Percentiles rank a stretch among this genome's conserved stretches.
These are phyloP conservation scores for Elaeis guineensis DNA, from an alignment of 176 grass and related monocot genomes.

Conservation along the genomic window DNA sequence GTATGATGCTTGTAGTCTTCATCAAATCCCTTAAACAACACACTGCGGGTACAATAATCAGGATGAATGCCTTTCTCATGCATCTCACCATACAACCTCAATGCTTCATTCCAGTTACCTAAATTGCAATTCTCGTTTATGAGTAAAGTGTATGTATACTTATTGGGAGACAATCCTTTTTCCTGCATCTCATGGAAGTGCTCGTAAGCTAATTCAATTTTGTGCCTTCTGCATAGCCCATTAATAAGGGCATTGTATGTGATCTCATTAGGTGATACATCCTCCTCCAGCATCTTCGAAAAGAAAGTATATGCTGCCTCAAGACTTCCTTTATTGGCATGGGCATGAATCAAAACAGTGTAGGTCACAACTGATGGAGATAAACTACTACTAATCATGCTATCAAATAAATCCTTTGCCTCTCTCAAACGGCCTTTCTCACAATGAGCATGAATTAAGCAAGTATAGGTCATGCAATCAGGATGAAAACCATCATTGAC, in stretches of 20 bases:
- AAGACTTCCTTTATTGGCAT: conserved; percentile 47
- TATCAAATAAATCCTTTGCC: conserved; percentile 38
- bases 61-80: conserved; percentile 44
- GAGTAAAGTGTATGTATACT: conserved; percentile 60
- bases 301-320: conserved; percentile 48
- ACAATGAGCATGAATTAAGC: conserved; percentile 76
- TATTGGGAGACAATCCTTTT: conserved; percentile 59
- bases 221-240: conserved; percentile 43
- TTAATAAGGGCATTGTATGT: conserved; percentile 75
- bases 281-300: conserved; percentile 35
- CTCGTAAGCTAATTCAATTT: conserved; percentile 46
- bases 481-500: conserved; percentile 49
- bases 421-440: conserved; percentile 40
- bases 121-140: conserved; percentile 48
- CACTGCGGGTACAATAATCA: conserved; percentile 37
- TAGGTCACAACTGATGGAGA: conserved; percentile 57
- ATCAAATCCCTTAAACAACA: conserved; percentile 61
- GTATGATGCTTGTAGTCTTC: conserved; percentile 35
- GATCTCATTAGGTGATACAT: conserved; percentile 49
- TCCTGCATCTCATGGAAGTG: conserved; percentile 49
- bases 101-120: conserved; percentile 47
- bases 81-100: conserved; percentile 66
- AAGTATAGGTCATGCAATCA: conserved; percentile 69
- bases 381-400: conserved; percentile 37
- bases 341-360: conserved; percentile 56